These are phyloP conservation scores for Gastrolobium bilobum DNA, from an alignment of 306 rosid genomes.

Conservation along the genomic window DNA sequence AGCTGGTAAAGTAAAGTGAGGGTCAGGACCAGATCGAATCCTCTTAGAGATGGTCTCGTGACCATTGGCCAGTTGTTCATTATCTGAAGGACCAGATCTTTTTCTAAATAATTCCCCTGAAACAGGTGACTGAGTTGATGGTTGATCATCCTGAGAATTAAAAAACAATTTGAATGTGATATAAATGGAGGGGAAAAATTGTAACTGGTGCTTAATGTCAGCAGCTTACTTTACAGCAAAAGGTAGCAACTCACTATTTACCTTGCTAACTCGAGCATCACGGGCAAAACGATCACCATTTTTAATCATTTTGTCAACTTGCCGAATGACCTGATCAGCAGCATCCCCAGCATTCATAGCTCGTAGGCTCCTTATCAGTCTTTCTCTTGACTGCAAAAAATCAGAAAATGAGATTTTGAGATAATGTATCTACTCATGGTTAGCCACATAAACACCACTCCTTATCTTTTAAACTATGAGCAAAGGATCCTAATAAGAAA, in stretches of 20 bases:
- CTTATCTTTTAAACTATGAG: slow-evolving; percentile 13
- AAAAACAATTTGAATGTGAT: slow-evolving; percentile 34
- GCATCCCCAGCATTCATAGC: slow-evolving; percentile 97
- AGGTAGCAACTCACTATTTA: slow-evolving; percentile 38
- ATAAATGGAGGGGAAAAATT: slow-evolving; percentile 11
- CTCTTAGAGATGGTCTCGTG: slow-evolving; percentile 75
- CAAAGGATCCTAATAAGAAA: slow-evolving; percentile 29
- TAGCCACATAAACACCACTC: slow-evolving; percentile 27
- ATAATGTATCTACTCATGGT: slow-evolving; percentile 32
- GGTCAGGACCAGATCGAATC: slow-evolving; percentile 68
- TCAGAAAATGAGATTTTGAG: slow-evolving; percentile 34
- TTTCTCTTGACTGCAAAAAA: slow-evolving; percentile 86
- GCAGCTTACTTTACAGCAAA: slow-evolving; percentile 31
- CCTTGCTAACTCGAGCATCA: slow-evolving; percentile 83
- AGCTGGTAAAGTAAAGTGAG: slow-evolving; percentile 56
- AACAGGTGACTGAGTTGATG: slow-evolving; percentile 66
- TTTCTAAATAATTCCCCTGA: slow-evolving; percentile 74
- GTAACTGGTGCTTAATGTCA: slow-evolving; percentile 30
- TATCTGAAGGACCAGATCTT: slow-evolving; percentile 71
- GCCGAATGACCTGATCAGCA: slow-evolving; percentile 94
- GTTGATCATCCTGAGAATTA: slow-evolving; percentile 75
- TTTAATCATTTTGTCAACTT: slow-evolving; percentile 87
- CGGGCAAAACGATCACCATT: slow-evolving; percentile 81
- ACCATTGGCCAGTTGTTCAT: slow-evolving; percentile 76
- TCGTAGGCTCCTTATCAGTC: slow-evolving; percentile 80